Conservation (phyloP, 202 grass and related monocot species). For the Digitaria exilis region DNA sequence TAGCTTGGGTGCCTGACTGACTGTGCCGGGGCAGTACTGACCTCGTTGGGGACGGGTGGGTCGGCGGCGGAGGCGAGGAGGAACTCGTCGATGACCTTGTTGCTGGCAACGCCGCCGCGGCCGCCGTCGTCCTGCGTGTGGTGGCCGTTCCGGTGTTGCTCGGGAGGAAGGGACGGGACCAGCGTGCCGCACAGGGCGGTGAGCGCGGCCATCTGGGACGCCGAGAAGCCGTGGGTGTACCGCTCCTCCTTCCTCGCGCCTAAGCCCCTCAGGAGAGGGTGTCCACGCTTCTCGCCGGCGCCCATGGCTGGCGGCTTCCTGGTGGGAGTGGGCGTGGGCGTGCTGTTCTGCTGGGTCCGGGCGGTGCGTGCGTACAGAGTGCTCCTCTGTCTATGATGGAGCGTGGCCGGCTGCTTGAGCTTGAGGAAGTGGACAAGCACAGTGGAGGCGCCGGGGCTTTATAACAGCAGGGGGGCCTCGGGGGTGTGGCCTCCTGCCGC, state of each 20-base stretch:
- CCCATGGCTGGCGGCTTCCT: slow-evolving; percentile 36
- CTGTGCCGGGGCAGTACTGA: too few relatives aligned
- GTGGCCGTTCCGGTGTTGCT: neutral
- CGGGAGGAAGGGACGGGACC: slow-evolving; percentile 53
- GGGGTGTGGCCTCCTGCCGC: too few relatives aligned
- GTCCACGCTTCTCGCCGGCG: slow-evolving; percentile 43
- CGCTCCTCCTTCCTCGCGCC: slow-evolving; percentile 31
- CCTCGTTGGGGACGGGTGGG: slow-evolving; percentile 66
- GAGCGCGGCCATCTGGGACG: slow-evolving; percentile 63
- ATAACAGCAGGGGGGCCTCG: neutral
- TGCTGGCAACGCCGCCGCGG: neutral
- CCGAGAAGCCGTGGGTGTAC: slow-evolving; percentile 83
- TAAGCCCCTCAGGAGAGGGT: slow-evolving; percentile 63
- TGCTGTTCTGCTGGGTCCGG: neutral
- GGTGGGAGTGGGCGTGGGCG: neutral
- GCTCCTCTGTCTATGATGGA: slow-evolving; percentile 12
- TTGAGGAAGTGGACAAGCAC: slow-evolving; percentile 5
- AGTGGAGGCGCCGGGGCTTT: slow-evolving; percentile 18
- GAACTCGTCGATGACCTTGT: slow-evolving; percentile 53
- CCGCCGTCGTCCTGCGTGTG: too few relatives aligned
- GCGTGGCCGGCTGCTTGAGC: neutral
- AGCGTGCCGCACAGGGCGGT: slow-evolving; percentile 60
- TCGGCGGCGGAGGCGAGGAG: slow-evolving; percentile 74
- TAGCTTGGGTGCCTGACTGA: too few relatives aligned
- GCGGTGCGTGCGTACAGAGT: neutral